These are phyloP conservation scores for Stagonosporopsis tanaceti DNA, from an alignment of 2,329 filamentous ascomycete species.

Conservation along the genomic window DNA sequence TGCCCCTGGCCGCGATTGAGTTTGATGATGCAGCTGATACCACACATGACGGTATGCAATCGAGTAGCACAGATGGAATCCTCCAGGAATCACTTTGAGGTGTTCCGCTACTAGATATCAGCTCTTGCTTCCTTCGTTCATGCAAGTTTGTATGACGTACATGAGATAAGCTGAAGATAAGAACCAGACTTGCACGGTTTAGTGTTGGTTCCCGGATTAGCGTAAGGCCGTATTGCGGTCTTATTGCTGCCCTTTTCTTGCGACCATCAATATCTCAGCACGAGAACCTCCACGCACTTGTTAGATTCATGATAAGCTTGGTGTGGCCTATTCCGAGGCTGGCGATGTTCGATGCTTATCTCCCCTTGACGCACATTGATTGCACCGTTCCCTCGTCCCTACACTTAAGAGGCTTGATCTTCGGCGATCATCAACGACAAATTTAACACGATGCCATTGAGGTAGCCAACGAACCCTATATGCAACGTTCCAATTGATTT, in stretches of 20 bases:
- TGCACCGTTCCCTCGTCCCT: too few relatives aligned
- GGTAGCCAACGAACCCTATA: too few relatives aligned
- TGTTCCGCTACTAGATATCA: not conserved
- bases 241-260: not conserved
- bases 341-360: not conserved
- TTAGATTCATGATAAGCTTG: not conserved
- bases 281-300: not conserved
- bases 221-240: too few relatives aligned
- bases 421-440: too few relatives aligned
- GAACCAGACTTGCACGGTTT: not conserved
- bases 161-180: constrained; percentile 9
- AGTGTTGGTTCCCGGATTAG: not conserved
- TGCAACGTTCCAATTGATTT: too few relatives aligned
- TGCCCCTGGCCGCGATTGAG: constrained; percentile 12
- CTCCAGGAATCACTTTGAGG: constrained; percentile 4
- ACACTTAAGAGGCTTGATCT: too few relatives aligned
- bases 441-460: too few relatives aligned
- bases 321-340: too few relatives aligned
- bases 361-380: too few relatives aligned
- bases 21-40: constrained; percentile 17
- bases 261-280: too few relatives aligned
- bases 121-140: constrained; percentile 10
- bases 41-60: constrained; percentile 12
- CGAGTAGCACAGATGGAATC: not conserved
- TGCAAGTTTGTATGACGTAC: constrained; percentile 16